These are phyloP conservation scores for Solanum hybrid DNA, from an alignment of 305 asterid species.

Conservation along the genomic window DNA sequence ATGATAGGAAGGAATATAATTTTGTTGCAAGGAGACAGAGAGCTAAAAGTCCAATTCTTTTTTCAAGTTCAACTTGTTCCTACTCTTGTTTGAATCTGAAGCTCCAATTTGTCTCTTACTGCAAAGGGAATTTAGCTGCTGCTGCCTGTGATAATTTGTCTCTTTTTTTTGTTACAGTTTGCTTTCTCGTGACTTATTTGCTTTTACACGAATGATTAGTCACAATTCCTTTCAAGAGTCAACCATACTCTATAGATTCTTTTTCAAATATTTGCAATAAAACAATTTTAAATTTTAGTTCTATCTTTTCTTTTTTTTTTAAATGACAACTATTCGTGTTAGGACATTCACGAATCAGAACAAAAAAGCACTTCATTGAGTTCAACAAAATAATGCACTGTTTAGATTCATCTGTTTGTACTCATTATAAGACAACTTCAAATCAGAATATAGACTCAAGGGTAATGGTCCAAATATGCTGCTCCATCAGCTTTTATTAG, in stretches of 20 bases:
- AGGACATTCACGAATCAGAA: background rate
- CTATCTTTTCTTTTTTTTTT: background rate
- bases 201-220: background rate
- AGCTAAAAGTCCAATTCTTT: background rate
- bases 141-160: background rate
- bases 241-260: background rate
- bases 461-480: background rate
- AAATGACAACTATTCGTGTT: background rate
- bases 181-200: background rate
- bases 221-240: background rate
- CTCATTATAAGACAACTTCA: background rate
- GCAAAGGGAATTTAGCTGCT: background rate
- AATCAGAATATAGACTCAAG: background rate
- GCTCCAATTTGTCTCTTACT: background rate
- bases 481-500: background rate
- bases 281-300: background rate
- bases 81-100: background rate
- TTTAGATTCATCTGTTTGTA: background rate
- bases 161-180: background rate
- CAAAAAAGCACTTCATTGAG: background rate
- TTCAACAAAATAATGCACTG: background rate
- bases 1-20: background rate
- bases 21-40: background rate
- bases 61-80: background rate
- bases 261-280: background rate